Percentiles rank a stretch among this genome's conserved stretches.
Evolutionary conservation across 805 yeast species (phyloP).

Genomic region (Cyberlindnera sargentensis): DNA sequence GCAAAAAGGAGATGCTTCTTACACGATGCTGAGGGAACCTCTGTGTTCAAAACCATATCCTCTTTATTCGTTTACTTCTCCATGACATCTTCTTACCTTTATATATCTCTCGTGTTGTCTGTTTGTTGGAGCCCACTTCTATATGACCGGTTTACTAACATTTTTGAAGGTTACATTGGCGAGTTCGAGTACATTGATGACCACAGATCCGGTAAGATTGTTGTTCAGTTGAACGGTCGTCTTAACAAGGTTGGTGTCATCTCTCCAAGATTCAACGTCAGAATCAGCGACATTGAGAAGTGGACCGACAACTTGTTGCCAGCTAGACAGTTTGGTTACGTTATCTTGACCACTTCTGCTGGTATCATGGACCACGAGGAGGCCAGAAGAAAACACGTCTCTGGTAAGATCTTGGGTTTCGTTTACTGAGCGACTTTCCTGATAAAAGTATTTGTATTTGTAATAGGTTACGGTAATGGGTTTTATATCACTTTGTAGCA

Average conservation of each 20-base stretch:
- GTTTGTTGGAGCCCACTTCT: too few species aligned
- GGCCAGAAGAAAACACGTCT: conserved; percentile 99
- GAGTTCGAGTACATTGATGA: conserved; percentile 98
- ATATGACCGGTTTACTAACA: too few species aligned
- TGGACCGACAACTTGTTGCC: conserved; percentile 98
- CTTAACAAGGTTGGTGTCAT: conserved; percentile 98
- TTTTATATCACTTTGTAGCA: too few species aligned
- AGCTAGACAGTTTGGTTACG: conserved; percentile 98
- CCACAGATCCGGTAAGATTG: conserved; percentile 98
- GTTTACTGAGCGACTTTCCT: conserved; percentile 55
- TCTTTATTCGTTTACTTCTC: conserved; percentile 29
- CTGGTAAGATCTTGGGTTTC: conserved; percentile 98
- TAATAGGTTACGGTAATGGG: too few species aligned
- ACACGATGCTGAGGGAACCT: conserved; percentile 26
- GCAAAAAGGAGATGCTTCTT: conserved; percentile 27
- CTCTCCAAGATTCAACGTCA: conserved; percentile 97
- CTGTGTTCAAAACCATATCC: conserved; percentile 4
- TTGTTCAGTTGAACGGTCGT: conserved; percentile 95
- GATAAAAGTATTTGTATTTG: too few species aligned
- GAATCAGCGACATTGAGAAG: conserved; percentile 91
- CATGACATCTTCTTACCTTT: conserved; percentile 19
- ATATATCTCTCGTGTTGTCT: too few species aligned
- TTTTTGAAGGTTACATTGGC: conserved; percentile 68
- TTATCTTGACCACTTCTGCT: conserved; percentile 96
- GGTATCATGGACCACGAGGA: conserved; percentile 99